phyloP scores from a whole-genome alignment of 169 alveolate species.

The Cryptosporidium sp. region DNA sequence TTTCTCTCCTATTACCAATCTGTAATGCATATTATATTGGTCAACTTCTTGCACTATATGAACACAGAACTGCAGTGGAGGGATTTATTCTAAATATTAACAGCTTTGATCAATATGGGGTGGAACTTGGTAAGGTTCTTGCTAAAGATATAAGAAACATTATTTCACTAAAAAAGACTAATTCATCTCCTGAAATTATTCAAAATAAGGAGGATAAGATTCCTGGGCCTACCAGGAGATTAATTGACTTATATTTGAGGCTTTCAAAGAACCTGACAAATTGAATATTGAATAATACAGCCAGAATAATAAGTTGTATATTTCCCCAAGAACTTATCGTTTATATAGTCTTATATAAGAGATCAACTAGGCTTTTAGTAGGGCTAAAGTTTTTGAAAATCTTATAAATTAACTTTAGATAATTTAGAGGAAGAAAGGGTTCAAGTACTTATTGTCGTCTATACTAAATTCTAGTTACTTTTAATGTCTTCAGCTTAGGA shows the following conservation, averaged over 20 bases:
- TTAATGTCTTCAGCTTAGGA: neutral
- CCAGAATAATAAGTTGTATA: no score
- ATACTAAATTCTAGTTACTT: neutral
- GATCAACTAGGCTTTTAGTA: neutral
- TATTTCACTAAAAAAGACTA: conserved; percentile 24
- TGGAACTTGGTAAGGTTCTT: conserved; percentile 91
- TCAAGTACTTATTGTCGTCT: neutral
- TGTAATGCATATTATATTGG: conserved; percentile 93
- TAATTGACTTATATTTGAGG: conserved; percentile 36
- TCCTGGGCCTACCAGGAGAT: conserved; percentile 78
- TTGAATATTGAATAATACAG: neutral
- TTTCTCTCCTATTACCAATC: conserved; percentile 87
- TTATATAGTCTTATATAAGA: no score
- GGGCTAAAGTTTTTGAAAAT: neutral
- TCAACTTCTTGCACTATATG: conserved; percentile 95
- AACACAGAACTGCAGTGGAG: conserved; percentile 97
- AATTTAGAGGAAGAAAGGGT: no score
- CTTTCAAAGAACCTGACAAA: neutral
- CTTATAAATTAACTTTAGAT: no score
- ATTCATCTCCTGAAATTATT: conserved; percentile 55
- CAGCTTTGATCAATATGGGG: conserved; percentile 99
- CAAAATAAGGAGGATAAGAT: conserved; percentile 61
- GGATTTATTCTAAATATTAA: conserved; percentile 96
- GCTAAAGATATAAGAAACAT: conserved; percentile 84
- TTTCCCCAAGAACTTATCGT: no score